Conservation (phyloP, 2,329 filamentous ascomycete genomes). For the Fusarium transvaalense region DNA sequence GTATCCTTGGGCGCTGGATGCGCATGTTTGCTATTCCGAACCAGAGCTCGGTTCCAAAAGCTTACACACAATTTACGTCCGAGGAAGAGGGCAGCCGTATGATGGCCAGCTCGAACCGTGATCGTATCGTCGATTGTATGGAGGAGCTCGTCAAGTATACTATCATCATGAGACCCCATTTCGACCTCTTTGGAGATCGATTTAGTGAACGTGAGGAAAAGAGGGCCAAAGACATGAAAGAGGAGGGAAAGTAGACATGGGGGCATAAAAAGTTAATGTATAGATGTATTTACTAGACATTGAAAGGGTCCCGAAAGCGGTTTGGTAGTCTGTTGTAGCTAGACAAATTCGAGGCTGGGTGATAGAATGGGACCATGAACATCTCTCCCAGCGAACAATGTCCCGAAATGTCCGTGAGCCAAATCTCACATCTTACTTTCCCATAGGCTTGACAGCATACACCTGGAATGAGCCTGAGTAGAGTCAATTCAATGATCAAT, state of each 20-base stretch:
- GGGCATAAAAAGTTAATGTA: background rate
- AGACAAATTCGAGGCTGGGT: background rate
- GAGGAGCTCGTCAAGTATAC: constrained; percentile 18
- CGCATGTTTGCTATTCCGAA: constrained; percentile 12
- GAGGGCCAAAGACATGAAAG: background rate
- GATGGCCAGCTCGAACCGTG: background rate
- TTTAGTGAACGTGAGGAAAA: constrained; percentile 7
- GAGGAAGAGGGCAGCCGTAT: background rate
- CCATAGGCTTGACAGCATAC: background rate
- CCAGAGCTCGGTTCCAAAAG: constrained; percentile 7
- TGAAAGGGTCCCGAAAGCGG: no score
- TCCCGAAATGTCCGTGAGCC: no score
- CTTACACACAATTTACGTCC: background rate
- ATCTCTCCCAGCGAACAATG: no score
- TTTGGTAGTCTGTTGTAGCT: no score
- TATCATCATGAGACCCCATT: constrained; percentile 6
- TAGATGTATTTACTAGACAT: background rate
- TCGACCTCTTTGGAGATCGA: background rate
- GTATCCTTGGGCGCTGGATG: background rate
- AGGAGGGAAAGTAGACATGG: background rate
- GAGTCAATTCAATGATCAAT: accelerated
- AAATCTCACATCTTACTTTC: no score
- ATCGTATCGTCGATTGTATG: constrained; percentile 9
- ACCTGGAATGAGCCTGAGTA: background rate
- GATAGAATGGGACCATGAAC: no score